Evolutionary conservation across 495 filamentous ascomycete genomes (phyloP), one percentile per base, ranked within the genome.

Genomic region (Endocarpon pusillum): DNA sequence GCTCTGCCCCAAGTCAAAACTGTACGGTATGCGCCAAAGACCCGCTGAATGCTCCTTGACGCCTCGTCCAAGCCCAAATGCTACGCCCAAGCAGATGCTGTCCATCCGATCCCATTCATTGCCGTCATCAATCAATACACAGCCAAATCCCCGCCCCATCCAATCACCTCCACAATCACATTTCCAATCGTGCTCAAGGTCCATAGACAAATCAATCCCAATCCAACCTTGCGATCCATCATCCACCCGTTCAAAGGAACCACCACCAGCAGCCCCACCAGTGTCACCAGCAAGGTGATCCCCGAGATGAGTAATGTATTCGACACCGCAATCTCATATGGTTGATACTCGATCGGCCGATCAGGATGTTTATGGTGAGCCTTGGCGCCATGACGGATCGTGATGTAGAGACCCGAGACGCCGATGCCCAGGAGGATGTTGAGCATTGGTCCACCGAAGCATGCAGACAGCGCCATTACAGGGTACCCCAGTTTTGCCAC

Each of bases 361-460:
- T 14, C 7, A 70, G 66, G 41, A 68, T 60, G 37, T 73, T 64
- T 15, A 48, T 53, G 19, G 67, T 49, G 33, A 68, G 58, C 6
- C 71, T 72, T 10, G 63, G 62, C 10, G 34, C 19, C 2, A 43
- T 38, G 16, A 18, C 36, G 8, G 44, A 38, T 52, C 3, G 74
- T 81, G 66, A 94, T 89, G 44, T 82, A 93, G 21, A 83, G 59
- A 1, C 91, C 91, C 15, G 77, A 76, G 6, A 94, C 54, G 2
- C 91, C 91, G 30, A 99, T 84, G 0, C 91, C 91, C 9, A 99
- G 71, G 0, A 99, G 58, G 35, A 99, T 99, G 46, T 99, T 99
- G 17, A 99, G 67, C 82, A 99, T 83, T 0, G 91, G 91, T 0
- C 91, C 91, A 11, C 91, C 91, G 45, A 96, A 96, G 47, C 91